phyloP scores from a whole-genome alignment of 2,329 filamentous ascomycete genomes.

The Colletotrichum sp. region DNA sequence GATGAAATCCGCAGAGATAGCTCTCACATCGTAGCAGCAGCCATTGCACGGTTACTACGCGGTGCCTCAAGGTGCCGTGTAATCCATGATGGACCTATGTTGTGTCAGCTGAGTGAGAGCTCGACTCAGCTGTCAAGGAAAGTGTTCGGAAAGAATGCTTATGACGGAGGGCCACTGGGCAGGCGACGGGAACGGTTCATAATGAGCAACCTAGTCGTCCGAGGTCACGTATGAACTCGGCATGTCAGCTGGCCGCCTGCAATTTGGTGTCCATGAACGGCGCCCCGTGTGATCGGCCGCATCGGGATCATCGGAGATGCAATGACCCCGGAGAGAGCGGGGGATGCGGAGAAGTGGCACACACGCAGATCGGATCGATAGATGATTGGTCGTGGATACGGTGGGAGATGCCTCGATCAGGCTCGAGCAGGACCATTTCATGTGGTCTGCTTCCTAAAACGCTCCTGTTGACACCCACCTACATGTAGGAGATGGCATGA shows the following conservation, averaged over 20 bases:
- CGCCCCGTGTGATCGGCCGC: neutral
- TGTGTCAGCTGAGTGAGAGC: neutral
- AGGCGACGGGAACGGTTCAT: neutral
- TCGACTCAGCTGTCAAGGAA: neutral
- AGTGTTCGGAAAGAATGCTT: neutral
- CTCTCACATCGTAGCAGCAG: neutral
- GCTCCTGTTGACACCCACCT: neutral
- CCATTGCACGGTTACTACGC: neutral
- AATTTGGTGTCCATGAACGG: neutral
- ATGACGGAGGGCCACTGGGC: neutral
- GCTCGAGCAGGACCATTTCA: neutral
- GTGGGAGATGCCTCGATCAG: neutral
- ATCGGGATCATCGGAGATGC: neutral
- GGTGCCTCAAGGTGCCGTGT: neutral
- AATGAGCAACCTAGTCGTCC: neutral
- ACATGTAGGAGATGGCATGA: neutral
- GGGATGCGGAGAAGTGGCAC: slow-evolving; percentile 5
- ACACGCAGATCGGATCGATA: neutral
- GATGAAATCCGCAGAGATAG: neutral
- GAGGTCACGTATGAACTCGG: neutral
- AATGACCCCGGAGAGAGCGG: neutral
- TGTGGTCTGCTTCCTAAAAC: neutral
- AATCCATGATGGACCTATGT: neutral
- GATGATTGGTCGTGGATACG: slow-evolving; percentile 1
- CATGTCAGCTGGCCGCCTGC: neutral